Conservation (phyloP, 129 eudicot species). For the Tagetes patula region DNA sequence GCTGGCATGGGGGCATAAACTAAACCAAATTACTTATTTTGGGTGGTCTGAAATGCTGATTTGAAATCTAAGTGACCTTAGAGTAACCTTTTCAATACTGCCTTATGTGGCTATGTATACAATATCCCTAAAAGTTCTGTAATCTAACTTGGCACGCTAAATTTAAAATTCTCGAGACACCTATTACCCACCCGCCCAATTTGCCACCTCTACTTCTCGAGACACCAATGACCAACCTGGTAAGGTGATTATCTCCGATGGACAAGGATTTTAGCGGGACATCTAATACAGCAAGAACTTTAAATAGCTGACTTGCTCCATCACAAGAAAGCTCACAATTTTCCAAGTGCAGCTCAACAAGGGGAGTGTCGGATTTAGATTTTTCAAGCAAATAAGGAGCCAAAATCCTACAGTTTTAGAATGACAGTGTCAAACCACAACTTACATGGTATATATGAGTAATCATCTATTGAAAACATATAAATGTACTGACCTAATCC, state of each 20-base stretch:
- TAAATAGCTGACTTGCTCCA: slow-evolving; percentile 51
- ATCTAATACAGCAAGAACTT: slow-evolving; percentile 48
- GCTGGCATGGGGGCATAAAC: neutral
- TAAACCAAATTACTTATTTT: neutral
- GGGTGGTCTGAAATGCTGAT: neutral
- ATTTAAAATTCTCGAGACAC: neutral
- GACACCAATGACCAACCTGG: slow-evolving; percentile 61
- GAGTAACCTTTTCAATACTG: neutral
- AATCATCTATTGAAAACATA: slow-evolving; percentile 4
- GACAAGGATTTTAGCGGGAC: slow-evolving; percentile 57
- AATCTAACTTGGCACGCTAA: neutral
- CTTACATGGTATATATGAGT: slow-evolving; percentile 6
- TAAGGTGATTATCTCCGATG: slow-evolving; percentile 62
- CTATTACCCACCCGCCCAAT: neutral
- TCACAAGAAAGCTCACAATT: slow-evolving; percentile 53
- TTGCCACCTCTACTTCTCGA: slow-evolving; percentile 2
- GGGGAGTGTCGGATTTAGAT: slow-evolving; percentile 41
- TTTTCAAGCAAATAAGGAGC: slow-evolving; percentile 51
- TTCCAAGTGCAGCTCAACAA: slow-evolving; percentile 55
- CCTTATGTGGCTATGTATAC: neutral
- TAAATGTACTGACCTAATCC: slow-evolving; percentile 52
- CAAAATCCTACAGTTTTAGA: slow-evolving; percentile 44
- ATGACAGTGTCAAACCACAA: slow-evolving; percentile 14
- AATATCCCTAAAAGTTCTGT: neutral
- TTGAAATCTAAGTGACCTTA: slow-evolving; percentile 5